phyloP scores from a whole-genome alignment of 306 rosid species.

The Sechiopsis laciniata region DNA sequence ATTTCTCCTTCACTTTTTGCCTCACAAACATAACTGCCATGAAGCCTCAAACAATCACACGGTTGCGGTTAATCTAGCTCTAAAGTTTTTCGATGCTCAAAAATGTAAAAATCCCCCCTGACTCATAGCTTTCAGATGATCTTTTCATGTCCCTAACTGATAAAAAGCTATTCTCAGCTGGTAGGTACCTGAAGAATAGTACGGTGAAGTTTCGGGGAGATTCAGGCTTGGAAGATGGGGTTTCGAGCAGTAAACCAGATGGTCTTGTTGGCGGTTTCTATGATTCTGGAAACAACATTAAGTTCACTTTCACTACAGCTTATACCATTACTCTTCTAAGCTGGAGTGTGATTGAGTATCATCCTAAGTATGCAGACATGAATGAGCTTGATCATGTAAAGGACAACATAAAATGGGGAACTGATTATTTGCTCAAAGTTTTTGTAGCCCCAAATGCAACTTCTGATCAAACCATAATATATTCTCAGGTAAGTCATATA shows the following conservation, averaged over 20 bases:
- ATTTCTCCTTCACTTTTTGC: conserved; percentile 40
- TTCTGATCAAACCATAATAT: conserved; percentile 37
- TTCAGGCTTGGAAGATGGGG: conserved; percentile 66
- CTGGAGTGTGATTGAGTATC: conserved; percentile 78
- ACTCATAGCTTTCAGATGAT: not conserved
- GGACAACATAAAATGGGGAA: conserved; percentile 81
- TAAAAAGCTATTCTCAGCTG: conserved; percentile 41
- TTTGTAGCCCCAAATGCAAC: conserved; percentile 40
- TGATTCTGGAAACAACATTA: conserved; percentile 81
- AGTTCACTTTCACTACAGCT: conserved; percentile 77
- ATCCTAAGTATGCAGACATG: conserved; percentile 49
- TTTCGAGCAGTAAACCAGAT: conserved; percentile 21
- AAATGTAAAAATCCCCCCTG: conserved; percentile 41
- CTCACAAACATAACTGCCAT: conserved; percentile 36
- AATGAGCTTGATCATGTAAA: conserved; percentile 70
- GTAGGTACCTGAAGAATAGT: conserved; percentile 50
- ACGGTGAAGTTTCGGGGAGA: conserved; percentile 61
- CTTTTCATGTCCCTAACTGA: not conserved
- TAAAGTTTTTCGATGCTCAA: conserved; percentile 69
- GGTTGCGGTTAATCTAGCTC: conserved; percentile 61
- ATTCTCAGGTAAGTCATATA: conserved; percentile 56
- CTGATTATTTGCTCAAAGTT: conserved; percentile 61
- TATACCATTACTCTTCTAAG: conserved; percentile 71
- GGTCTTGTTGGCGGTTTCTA: conserved; percentile 73
- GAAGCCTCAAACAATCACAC: conserved; percentile 42